Base-by-base conservation (phyloP, 768 basidiomycete species). In the Paxillus involutus region DNA sequence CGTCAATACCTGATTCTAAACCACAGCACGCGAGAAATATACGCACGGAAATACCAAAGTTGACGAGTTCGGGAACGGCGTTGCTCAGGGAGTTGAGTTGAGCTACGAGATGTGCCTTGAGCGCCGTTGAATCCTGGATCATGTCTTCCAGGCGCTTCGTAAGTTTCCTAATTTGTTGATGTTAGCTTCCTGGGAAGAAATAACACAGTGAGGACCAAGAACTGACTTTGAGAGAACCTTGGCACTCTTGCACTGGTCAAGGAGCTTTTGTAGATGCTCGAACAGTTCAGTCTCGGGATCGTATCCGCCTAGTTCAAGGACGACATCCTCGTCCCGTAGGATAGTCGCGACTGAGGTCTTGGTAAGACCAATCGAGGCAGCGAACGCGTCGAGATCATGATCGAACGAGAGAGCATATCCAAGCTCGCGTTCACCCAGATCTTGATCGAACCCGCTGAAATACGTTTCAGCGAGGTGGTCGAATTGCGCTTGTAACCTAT, bases 301-400 rank as follows among this genome's bases (percentile, higher is more conserved):
- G 41, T 86, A 80, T 29, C 85, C 89, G 17, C 85, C 90, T 68
- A 88, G 74, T 21, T 95, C 91, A 35, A 88, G 65, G 9, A 76
- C 72, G 26, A 89, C 78, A 55, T 97, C 96, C 49, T 89, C 84
- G 61, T 98, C 96, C 55, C 84, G 79, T 32, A 90, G 64, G 29
- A 91, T 77, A 0, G 77, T 73, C n/a, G 82, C 74, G 13, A 98
- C 82, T 3, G 89, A 86, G 5, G 94, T 95, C 77, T 94, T 92
- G 39, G 90, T 85, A 55, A 96, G 80, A 2, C 92, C 92, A 44
- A 98, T 84, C 2, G 94, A 91, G 9, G 94, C 94, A 17, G 91
- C 84, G 69, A 98, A 94, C 70, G 91, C 89, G 67, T 99, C 96
- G 8, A 98, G 77, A 69, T 99, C 97, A 59, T 85, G 81, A 64